phyloP scores from a whole-genome alignment of 1,284 basidiomycete species.

The Ceratobasidium theobromae region DNA sequence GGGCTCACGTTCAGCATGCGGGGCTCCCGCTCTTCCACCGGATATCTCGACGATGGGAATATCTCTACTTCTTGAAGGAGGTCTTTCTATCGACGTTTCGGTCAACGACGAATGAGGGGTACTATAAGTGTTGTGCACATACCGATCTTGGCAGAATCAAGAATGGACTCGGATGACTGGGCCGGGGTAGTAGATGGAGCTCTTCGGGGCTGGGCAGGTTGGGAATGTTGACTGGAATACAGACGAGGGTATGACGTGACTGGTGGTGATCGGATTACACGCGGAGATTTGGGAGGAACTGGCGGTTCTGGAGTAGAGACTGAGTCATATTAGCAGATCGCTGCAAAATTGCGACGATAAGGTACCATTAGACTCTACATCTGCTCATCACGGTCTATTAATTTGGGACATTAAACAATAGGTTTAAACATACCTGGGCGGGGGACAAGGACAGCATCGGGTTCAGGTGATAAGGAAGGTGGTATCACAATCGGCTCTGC shows the following conservation, averaged over 20 bases:
- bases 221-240: background rate
- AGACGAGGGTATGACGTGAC: background rate
- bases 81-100: background rate
- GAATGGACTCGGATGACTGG: background rate
- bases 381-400: background rate
- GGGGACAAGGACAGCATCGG: background rate
- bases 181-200: background rate
- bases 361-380: conserved; percentile 3
- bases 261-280: background rate
- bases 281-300: background rate
- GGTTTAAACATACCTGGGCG: background rate
- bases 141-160: conserved; percentile 2
- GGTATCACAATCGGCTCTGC: conserved; percentile 1
- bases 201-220: background rate
- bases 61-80: background rate
- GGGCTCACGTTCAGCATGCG: background rate
- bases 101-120: background rate
- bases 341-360: background rate
- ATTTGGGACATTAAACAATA: background rate
- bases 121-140: background rate
- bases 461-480: background rate
- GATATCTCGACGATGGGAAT: background rate
- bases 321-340: background rate
- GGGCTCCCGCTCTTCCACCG: background rate
- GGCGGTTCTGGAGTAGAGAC: background rate